Evolutionary conservation across 345 rosid genomes (phyloP).

Genomic region (rapeseed (Brassica napus)): Da-Ae NC_063441.1:4366501-4367000

Average conservation of each 20-base stretch:
- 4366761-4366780: neutral
- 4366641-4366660: neutral
- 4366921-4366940: neutral
- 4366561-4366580: neutral
- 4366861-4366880: neutral
- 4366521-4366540: conserved; percentile 1
- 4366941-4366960: neutral
- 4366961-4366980: neutral
- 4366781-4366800: neutral
- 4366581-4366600: neutral
- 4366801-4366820: neutral
- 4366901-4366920: neutral
- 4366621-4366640: neutral
- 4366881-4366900: neutral
- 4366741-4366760: neutral
- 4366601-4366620: neutral
- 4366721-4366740: neutral
- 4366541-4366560: neutral
- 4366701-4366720: neutral
- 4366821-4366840: neutral
- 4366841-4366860: neutral
- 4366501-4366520: neutral
- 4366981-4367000: neutral
- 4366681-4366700: neutral
- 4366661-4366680: neutral